Conservation (phyloP, 2,329 filamentous ascomycete genomes). For the Pyricularia pennisetigena region DNA sequence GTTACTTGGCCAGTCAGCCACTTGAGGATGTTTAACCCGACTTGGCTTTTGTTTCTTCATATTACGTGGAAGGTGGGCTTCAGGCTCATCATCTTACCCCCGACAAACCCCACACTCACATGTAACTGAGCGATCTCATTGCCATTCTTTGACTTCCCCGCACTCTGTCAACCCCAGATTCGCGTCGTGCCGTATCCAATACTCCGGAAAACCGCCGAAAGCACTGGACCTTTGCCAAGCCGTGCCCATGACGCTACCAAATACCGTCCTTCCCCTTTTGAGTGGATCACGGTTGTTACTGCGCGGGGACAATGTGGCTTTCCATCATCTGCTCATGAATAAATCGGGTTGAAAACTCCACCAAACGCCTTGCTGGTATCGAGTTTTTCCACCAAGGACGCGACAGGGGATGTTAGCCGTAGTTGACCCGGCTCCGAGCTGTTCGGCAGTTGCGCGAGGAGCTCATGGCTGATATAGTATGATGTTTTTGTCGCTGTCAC, state of each 20-base stretch:
- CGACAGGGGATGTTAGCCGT: neutral
- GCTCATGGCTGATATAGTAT: neutral
- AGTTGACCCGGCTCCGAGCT: neutral
- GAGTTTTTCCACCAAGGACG: neutral
- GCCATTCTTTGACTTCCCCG: neutral
- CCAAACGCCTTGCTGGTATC: neutral
- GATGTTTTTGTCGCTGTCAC: neutral
- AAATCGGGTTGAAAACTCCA: neutral
- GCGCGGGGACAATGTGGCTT: neutral
- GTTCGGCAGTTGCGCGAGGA: neutral
- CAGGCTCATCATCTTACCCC: neutral
- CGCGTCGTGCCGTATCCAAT: neutral
- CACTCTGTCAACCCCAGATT: neutral
- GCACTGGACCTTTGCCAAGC: neutral
- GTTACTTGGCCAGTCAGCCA: neutral
- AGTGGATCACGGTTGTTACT: neutral
- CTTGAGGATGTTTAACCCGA: neutral
- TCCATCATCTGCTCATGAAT: neutral
- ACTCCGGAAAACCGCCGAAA: neutral
- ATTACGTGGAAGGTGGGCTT: neutral
- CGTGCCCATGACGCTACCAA: neutral
- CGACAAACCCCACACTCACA: neutral
- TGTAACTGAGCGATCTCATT: neutral
- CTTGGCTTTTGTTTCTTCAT: neutral
- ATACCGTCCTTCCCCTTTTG: neutral